These are phyloP conservation scores for Tilletia setariae DNA, from an alignment of 1,284 basidiomycete genomes.

Conservation along the genomic window DNA sequence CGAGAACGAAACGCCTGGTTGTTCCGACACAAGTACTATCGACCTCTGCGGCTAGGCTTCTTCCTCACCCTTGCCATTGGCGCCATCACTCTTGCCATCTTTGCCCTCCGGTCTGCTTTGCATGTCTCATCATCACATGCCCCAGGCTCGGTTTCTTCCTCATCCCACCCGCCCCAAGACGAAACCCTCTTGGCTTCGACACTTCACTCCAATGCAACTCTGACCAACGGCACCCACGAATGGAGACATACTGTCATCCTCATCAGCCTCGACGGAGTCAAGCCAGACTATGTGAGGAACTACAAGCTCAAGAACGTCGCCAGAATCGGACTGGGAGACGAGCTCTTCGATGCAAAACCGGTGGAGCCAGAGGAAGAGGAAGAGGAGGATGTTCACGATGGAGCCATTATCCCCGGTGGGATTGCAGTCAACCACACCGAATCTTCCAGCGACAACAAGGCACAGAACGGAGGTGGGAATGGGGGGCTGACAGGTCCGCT, in stretches of 20 bases:
- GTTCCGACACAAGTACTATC: slow-evolving; percentile 12
- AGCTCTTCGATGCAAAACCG: not conserved
- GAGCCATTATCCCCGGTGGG: slow-evolving; percentile 9
- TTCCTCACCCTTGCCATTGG: slow-evolving; percentile 17
- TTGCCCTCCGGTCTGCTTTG: slow-evolving; percentile 11
- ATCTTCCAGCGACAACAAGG: not conserved
- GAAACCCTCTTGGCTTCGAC: slow-evolving; percentile 18
- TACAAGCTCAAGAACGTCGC: slow-evolving; percentile 52
- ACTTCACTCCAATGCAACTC: not conserved
- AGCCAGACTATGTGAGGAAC: slow-evolving; percentile 81
- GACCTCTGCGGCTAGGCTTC: slow-evolving; percentile 5
- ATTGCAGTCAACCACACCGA: slow-evolving; percentile 7
- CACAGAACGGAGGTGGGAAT: not conserved
- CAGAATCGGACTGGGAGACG: not conserved
- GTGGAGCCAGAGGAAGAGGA: not conserved
- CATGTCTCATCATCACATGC: slow-evolving; percentile 19
- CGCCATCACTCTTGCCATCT: slow-evolving; percentile 16
- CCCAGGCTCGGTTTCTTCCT: slow-evolving; percentile 13
- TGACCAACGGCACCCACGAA: slow-evolving; percentile 31
- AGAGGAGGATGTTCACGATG: not conserved
- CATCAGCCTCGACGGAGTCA: slow-evolving; percentile 79
- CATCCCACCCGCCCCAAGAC: slow-evolving; percentile 13
- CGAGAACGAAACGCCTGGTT: slow-evolving; percentile 12
- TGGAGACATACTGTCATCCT: slow-evolving; percentile 67
- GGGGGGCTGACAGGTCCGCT: not conserved